phyloP scores from a whole-genome alignment of 2,329 filamentous ascomycete genomes.

The Penicillium freii region DNA sequence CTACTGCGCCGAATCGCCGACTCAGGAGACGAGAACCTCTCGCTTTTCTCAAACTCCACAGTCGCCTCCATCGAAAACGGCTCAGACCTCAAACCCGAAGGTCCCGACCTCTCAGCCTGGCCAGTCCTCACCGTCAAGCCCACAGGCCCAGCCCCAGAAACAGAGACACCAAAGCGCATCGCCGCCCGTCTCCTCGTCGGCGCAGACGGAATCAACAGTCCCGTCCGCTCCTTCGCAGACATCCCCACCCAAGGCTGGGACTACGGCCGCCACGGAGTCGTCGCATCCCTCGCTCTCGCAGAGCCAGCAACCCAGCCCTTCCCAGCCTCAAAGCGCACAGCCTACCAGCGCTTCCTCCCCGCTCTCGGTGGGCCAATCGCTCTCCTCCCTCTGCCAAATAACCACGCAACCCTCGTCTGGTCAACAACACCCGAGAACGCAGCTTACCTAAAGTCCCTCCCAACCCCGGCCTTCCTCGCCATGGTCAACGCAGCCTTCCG shows the following conservation, averaged over 20 bases:
- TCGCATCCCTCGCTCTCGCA: conserved; percentile 78
- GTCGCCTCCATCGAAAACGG: conserved; percentile 81
- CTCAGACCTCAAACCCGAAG: conserved; percentile 57
- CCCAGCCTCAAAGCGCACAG: conserved; percentile 60
- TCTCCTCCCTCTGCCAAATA: conserved; percentile 82
- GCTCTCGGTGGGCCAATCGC: conserved; percentile 76
- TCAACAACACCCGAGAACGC: conserved; percentile 83
- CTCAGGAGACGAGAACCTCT: conserved; percentile 58
- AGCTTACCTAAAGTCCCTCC: conserved; percentile 71
- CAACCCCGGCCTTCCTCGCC: conserved; percentile 70
- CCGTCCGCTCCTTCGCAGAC: conserved; percentile 82
- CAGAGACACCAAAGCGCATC: conserved; percentile 52
- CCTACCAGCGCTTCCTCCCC: conserved; percentile 93
- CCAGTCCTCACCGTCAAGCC: conserved; percentile 74
- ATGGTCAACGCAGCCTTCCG: conserved; percentile 95
- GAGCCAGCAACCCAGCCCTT: conserved; percentile 32
- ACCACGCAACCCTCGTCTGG: conserved; percentile 86
- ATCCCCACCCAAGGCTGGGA: conserved; percentile 90
- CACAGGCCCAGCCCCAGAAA: conserved; percentile 33
- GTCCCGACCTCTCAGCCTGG: conserved; percentile 79
- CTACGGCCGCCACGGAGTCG: conserved; percentile 84
- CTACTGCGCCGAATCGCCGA: conserved; percentile 70
- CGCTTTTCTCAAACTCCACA: conserved; percentile 71
- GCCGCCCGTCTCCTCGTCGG: conserved; percentile 83
- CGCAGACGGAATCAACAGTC: conserved; percentile 92